These are phyloP conservation scores for Fusarium concolor DNA, from an alignment of 2,329 filamentous ascomycete species.

Conservation along the genomic window DNA sequence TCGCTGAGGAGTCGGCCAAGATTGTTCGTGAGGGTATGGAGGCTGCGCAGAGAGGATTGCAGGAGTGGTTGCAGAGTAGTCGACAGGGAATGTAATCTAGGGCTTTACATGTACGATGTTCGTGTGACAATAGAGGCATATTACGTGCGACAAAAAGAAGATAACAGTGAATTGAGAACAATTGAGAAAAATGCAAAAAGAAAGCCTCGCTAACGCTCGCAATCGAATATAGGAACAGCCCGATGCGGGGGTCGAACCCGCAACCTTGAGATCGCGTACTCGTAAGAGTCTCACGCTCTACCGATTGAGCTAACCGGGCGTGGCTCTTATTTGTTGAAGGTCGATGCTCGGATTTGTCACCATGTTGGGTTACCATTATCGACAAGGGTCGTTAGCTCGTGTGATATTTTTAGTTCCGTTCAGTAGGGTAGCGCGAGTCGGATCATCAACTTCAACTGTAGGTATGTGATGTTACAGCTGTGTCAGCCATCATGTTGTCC, in stretches of 20 bases:
- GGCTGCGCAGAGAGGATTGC: constrained; percentile 18
- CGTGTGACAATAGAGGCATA: neutral
- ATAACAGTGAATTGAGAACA: neutral
- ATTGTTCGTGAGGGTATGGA: constrained; percentile 24
- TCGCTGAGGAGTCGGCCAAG: constrained; percentile 13
- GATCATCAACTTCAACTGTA: too few relatives aligned
- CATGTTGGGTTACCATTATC: rapidly evolving
- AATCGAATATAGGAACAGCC: constrained; percentile 53
- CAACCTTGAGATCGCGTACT: constrained; percentile 63
- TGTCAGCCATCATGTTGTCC: too few relatives aligned
- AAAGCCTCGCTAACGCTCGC: constrained; percentile 16
- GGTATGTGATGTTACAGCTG: too few relatives aligned
- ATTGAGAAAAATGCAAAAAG: neutral
- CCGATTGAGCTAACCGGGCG: constrained; percentile 53
- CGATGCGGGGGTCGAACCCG: constrained; percentile 64
- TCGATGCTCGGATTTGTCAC: rapidly evolving
- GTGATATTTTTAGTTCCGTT: too few relatives aligned
- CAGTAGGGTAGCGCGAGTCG: too few relatives aligned
- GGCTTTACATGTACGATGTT: neutral
- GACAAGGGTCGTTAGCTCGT: too few relatives aligned
- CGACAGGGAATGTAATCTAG: constrained; percentile 16
- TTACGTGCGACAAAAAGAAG: neutral
- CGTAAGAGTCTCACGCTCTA: constrained; percentile 77
- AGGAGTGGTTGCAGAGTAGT: constrained; percentile 33
- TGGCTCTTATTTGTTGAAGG: constrained; percentile 27